Evolutionary conservation across 2,329 filamentous ascomycete genomes (phyloP).

Genomic region (Camillea tinctor): DNA sequence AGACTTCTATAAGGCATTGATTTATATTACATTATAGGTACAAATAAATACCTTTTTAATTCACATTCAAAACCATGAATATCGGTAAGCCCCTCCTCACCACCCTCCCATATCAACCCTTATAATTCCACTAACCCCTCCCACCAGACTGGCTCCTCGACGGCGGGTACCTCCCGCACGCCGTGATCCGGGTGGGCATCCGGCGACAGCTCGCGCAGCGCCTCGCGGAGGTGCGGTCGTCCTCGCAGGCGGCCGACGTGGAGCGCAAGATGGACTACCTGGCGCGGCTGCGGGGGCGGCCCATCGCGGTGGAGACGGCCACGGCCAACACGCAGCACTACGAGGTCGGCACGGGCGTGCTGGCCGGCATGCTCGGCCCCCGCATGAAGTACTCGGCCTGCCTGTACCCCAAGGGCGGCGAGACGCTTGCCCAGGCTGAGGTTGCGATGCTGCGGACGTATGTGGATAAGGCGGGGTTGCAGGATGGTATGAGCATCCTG

Average conservation of each 20-base stretch:
- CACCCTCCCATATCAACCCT: background rate
- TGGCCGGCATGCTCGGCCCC: conserved; percentile 60
- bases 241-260: conserved; percentile 52
- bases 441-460: conserved; percentile 64
- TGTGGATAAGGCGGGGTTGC: conserved; percentile 57
- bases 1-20: too few relatives aligned
- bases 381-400: conserved; percentile 73
- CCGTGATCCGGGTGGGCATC: conserved; percentile 64
- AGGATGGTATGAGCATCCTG: conserved; percentile 60
- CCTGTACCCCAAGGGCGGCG: conserved; percentile 60
- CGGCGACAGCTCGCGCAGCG: conserved; percentile 64
- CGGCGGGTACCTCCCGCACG: conserved; percentile 62
- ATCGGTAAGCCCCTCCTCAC: conserved; percentile 9
- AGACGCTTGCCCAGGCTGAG: conserved; percentile 66
- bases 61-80: conserved; percentile 15
- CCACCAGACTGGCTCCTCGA: conserved; percentile 58
- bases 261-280: conserved; percentile 65
- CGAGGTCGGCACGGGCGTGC: conserved; percentile 66
- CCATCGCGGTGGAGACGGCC: conserved; percentile 67
- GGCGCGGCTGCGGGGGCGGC: conserved; percentile 53
- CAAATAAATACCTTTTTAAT: too few relatives aligned
- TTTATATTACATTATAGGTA: too few relatives aligned
- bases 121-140: background rate
- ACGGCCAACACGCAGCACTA: conserved; percentile 70
- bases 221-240: conserved; percentile 51